Base-by-base conservation (phyloP, 2,329 filamentous ascomycete genomes). In the Lithohypha guttulata region DNA sequence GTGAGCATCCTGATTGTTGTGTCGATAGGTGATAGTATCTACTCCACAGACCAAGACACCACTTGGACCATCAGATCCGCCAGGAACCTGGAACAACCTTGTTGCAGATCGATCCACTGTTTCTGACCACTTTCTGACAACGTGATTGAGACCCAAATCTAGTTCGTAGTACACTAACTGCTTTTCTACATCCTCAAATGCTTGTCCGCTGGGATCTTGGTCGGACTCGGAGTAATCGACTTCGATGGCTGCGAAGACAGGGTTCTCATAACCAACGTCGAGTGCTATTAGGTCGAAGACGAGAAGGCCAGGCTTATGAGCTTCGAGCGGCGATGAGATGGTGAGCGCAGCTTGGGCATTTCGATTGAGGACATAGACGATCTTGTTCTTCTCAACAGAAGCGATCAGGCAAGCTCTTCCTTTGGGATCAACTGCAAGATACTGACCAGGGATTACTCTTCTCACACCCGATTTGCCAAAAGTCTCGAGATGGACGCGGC, bases 341-440 rank as follows among this genome's bases (percentile, higher is more conserved):
- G 87, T 93, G 53, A 98, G 76, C 60, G 94, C 84, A 13, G 87
- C 87, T 62, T 96, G 85, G 2, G 86, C 76, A 63, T 94, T 93
- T 49, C 93, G 81, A 62, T 96, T 96, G 51, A 98, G 71, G 54
- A 98, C 89, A 63, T 98, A 99, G 51, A 98, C 91, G 41, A 99
- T 81, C 68, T 98, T 98, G 68, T 96, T 98, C 73, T 98, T 98
- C 66, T 99, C 93, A 40, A 89, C 73, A 4, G 87, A 89, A 7
- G 91, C 86, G 45, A 96, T 84, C 57, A 99, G 72, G 57, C 89
- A 94, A 40, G 93, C 93, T 65, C 91, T 78, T 41, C 91, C 91
- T 62, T 94, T 94, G 19, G 91, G 91, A 55, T 99, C 91, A 37
- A 85, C 84, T 5, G 89, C 91, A 19, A 99, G 74, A 56, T 95